Evolutionary conservation across 2,329 filamentous ascomycete species (phyloP), one percentile per base, ranked within the genome.

Genomic region (Verticillium nonalfalfae): DNA sequence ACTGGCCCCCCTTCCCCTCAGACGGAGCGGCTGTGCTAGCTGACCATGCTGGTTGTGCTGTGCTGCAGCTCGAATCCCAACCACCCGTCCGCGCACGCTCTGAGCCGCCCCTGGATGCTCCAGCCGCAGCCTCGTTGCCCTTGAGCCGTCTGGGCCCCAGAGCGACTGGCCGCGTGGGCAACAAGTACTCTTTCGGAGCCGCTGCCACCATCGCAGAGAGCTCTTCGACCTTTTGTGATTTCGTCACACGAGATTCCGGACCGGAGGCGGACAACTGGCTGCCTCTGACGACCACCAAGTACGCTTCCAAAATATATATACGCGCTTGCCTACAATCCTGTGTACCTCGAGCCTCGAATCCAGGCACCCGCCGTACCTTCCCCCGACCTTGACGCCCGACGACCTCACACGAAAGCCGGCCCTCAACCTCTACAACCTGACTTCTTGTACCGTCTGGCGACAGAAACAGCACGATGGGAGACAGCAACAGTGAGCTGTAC

Each of bases 401-500:
- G 26, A 31, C 26, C 26, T 31, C 5, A 31, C 26, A 31, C 26
- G 26, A 31, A 31, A 31, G 26, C 26, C 26, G 26, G 6, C 45
- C 18, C 45, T 21, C 11, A 52, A 18, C 45, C 18, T n/a, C 7
- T 15, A 45, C 18, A 52, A 18, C 6, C n/a, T 18, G 18, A 36
- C 35, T 10, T 31, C 35, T 36, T 10, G 11, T 3, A 52, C 18
- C 40, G 9, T 2, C 13, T 40, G 13, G 45, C 26, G 7, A 18
- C 45, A 26, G 45, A 52, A 6, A 3, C 45, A 52, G 10, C 18
- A 26, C 45, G 10, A 52, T 52, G 45, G 13, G 59, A 14, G 31
- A n/a, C 50, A 64, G 62, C 10, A 18, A 62, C 7, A 65, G 61
- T 14, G 75, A 77, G 62, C 70, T 76, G 35, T 65, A 72, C 11